Conservation (phyloP, 768 basidiomycete genomes). For the Termitomyces sp. region DNA sequence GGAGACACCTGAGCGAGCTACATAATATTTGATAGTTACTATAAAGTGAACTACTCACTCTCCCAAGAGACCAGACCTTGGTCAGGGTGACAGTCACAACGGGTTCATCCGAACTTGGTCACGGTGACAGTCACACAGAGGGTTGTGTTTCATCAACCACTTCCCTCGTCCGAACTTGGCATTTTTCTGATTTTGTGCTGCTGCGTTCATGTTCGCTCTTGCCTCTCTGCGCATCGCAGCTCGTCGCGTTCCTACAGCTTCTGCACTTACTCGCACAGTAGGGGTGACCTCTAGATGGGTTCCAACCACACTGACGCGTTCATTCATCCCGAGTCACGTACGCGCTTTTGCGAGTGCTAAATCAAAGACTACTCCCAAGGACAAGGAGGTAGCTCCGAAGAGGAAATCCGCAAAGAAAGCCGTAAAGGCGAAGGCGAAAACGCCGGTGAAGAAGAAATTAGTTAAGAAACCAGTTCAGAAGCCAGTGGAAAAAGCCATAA, state of each 20-base stretch:
- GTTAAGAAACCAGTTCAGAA: slow-evolving; percentile 6
- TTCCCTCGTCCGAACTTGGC: not conserved
- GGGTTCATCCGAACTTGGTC: no score
- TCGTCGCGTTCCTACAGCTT: slow-evolving; percentile 2
- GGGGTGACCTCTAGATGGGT: not conserved
- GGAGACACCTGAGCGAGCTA: no score
- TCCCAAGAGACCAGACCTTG: no score
- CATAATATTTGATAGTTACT: no score
- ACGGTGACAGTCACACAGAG: slow-evolving; percentile 5
- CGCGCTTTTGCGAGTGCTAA: slow-evolving; percentile 2
- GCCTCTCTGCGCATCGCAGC: slow-evolving; percentile 7
- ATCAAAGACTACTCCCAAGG: not conserved
- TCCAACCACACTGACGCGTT: slow-evolving; percentile 12
- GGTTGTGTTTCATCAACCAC: not conserved
- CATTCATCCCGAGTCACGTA: slow-evolving; percentile 12
- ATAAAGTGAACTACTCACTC: no score
- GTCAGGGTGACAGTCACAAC: no score
- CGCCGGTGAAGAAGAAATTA: not conserved
- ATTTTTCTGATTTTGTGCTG: not conserved
- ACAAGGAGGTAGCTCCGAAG: not conserved
- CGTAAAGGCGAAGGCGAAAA: not conserved
- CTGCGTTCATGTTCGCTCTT: slow-evolving; percentile 10
- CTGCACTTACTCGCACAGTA: not conserved
- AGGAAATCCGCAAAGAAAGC: slow-evolving; percentile 7
- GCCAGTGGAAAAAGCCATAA: not conserved